Conservation (phyloP, 257 asterid species). For the Forsythia suspensa region DNA sequence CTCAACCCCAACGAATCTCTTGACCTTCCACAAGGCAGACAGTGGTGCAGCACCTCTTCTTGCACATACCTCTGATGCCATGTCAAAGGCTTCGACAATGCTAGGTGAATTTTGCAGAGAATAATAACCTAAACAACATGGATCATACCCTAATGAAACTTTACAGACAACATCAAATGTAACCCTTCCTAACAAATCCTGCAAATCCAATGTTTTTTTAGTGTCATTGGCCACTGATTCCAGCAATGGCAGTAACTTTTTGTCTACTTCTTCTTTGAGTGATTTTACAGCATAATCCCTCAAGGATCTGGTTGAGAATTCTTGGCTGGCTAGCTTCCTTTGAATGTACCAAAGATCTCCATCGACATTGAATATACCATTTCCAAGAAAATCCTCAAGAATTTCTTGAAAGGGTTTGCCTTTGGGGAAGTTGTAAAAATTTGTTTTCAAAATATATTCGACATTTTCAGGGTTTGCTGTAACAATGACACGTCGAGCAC, state of each 20-base stretch:
- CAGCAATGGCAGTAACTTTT: conserved; percentile 48
- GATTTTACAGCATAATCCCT: conserved; percentile 30
- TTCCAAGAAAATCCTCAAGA: conserved; percentile 58
- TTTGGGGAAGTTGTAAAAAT: conserved; percentile 56
- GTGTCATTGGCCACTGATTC: conserved; percentile 34
- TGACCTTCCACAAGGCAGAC: conserved; percentile 46
- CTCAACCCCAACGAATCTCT: conserved; percentile 44
- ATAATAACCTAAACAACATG: conserved; percentile 39
- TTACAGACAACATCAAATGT: conserved; percentile 59
- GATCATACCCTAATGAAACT: conserved; percentile 58
- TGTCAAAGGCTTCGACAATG: conserved; percentile 48
- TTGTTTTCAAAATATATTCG: conserved; percentile 47
- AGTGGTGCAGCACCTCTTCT: conserved; percentile 52
- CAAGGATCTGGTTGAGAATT: conserved; percentile 36
- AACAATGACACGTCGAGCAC: conserved; percentile 53
- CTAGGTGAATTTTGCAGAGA: conserved; percentile 33
- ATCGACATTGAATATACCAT: conserved; percentile 64
- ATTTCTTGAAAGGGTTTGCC: conserved; percentile 56
- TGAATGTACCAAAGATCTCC: conserved; percentile 54
- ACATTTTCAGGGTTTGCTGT: conserved; percentile 66
- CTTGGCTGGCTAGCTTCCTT: conserved; percentile 47
- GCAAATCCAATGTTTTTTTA: conserved; percentile 45
- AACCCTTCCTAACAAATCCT: conserved; percentile 55
- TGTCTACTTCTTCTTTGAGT: conserved; percentile 36
- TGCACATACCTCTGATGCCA: conserved; percentile 63